Evolutionary conservation across 2,329 filamentous ascomycete species (phyloP), one percentile per base, ranked within the genome.

Genomic region (Aureobasidium vineae): DNA sequence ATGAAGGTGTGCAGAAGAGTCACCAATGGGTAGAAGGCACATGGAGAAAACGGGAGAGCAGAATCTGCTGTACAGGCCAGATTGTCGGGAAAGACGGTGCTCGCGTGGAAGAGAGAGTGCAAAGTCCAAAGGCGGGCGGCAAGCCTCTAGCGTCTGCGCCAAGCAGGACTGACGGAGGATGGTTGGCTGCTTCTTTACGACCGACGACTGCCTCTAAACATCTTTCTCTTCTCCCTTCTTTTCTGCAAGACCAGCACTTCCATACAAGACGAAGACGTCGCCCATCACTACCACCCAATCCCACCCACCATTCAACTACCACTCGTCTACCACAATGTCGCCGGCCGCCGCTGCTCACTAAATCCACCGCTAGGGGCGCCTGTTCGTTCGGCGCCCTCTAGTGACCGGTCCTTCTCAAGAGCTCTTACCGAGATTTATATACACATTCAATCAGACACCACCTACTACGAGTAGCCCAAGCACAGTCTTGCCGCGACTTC

Each of bases 291-390:
- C 41, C 65, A 70, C 41, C 66, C 43, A 52, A 43, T 66, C 40
- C 69, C 52, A 67, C 60, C 60, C 67, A 47, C 67, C 68, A 69
- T 65, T 71, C 40, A 70, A 68, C 65, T 68, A 43, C 28, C 64
- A 41, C 71, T 74, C 73, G 74, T 75, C 74, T 71, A 74, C 67
- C 70, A 75, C 67, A 54, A 76, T 76, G 75, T 72, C 73, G 67
- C 73, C 71, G 71, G 72, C 74, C 66, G 67, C 74, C 73, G 69
- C 68, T 72, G 74, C 68, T 72, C 73, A 71, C 75, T 76, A 76
- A 73, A 73, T 69, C 63, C 69, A 72, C 72, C 72, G 72, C 75
- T 74, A 73, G 73, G 70, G 68, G 50, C 61, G 68, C 69, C 70
- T 71, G 69, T 68, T 68, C 50, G 70, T 69, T 70, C 69, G 67